Evolutionary conservation across 2,329 filamentous ascomycete genomes (phyloP), one percentile per base, ranked within the genome.

Genomic region (Nemania abortiva): DNA sequence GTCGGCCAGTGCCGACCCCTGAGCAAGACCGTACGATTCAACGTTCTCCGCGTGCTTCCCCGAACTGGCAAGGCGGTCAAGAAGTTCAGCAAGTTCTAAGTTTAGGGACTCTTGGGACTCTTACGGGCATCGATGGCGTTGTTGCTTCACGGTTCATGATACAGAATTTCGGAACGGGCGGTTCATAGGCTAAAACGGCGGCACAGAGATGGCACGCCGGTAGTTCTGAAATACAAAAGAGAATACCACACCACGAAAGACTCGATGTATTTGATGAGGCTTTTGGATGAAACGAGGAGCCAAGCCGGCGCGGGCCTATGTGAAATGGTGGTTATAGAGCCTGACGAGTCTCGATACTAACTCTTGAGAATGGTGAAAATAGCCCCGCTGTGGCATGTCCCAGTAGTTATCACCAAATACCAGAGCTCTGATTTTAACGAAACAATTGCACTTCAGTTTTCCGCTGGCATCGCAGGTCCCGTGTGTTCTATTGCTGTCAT

Each of bases 11-110:
- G 96, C 93, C 90, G 96, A 86, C 96, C 96, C 82, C 90, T 99
- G 81, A 95, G 91, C 93, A 99, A 99, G 93, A 99, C 96, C 84
- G 97, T 99, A 93, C 78, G 96, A 84, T 99, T 99, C 93, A 99
- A 99, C 89, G 95, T 98, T 83, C 93, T 99, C 83, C 95, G 96
- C 82, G 96, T 99, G 81, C 92, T 98, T 81, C 95, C 95, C 86
- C 91, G 95, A 88, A 97, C 94, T 81, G 94, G 95, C 87, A 98
- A 98, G 92, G 87, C 90, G 80, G 94, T 98, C 85, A 99, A 99
- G 94, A 86, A 91, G 85, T 99, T 99, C 91, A 89, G 85, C 89
- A 99, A 99, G 90, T 99, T 99, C 90, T 99, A 97, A 91, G 80
- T 80, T 80, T 74, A 62, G 80, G 78, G 78, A 82, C 77, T 80